Conservation (phyloP, 768 basidiomycete genomes). For the Kockovaella imperatae region DNA sequence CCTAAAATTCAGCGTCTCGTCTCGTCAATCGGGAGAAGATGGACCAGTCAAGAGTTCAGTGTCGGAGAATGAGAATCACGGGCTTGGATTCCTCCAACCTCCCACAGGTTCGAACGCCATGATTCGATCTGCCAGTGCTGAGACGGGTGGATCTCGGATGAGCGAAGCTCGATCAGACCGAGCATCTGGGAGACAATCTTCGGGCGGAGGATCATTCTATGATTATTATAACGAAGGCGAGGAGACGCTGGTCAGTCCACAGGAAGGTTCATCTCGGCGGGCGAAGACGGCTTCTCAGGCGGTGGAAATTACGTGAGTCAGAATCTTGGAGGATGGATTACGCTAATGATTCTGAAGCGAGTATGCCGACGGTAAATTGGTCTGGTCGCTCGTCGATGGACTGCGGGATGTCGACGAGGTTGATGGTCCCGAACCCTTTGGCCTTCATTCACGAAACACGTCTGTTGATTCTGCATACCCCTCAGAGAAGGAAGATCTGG, state of each 20-base stretch:
- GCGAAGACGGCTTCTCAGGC: constrained; percentile 16
- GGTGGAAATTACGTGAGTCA: constrained; percentile 34
- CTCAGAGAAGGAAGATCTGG: not conserved
- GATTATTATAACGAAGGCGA: constrained; percentile 28
- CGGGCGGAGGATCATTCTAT: constrained; percentile 24
- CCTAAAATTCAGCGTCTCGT: constrained; percentile 5
- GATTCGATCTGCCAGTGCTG: not conserved
- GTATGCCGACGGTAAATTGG: constrained; percentile 34
- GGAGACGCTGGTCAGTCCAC: constrained; percentile 10
- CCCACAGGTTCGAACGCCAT: not conserved
- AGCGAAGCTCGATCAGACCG: not conserved
- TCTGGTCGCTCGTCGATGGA: constrained; percentile 35
- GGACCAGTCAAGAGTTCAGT: not conserved
- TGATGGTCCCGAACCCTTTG: not conserved
- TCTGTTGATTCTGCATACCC: constrained; percentile 10
- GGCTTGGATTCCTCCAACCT: constrained; percentile 26
- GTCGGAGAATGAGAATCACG: not conserved
- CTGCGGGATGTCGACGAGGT: constrained; percentile 10
- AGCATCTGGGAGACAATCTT: constrained; percentile 7
- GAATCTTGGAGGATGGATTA: not conserved
- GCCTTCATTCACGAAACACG: constrained; percentile 15
- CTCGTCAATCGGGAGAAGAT: not conserved
- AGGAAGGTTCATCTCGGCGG: not conserved
- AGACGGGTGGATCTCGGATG: not conserved
- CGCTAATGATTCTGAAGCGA: constrained; percentile 24